Conservation (phyloP, 2,329 filamentous ascomycete genomes). For the Sarocladium brachiariae region DNA sequence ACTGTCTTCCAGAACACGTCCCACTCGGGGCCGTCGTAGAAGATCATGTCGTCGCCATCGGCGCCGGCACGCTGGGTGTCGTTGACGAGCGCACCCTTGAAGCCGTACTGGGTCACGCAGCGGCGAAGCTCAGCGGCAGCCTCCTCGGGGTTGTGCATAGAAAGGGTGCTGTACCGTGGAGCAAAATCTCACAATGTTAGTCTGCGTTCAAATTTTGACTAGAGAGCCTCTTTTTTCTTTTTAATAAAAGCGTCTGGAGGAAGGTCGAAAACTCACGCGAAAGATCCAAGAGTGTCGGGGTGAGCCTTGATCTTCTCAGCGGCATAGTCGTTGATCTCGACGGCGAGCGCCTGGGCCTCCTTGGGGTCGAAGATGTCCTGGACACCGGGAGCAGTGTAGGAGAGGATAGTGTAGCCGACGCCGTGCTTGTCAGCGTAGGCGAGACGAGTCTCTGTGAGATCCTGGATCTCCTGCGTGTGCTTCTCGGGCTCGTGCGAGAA, state of each 20-base stretch:
- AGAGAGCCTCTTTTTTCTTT: too few relatives aligned
- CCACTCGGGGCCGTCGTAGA: conserved; percentile 56
- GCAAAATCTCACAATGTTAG: too few relatives aligned
- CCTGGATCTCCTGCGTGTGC: conserved; percentile 47
- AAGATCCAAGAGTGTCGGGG: conserved; percentile 37
- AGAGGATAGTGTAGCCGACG: conserved; percentile 41
- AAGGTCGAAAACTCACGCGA: conserved; percentile 27
- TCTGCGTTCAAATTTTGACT: too few relatives aligned
- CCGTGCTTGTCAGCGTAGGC: conserved; percentile 38
- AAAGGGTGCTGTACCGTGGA: conserved; percentile 35
- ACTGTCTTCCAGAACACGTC: conserved; percentile 55
- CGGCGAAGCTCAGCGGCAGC: conserved; percentile 44
- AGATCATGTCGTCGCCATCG: conserved; percentile 55
- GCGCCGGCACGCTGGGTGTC: conserved; percentile 52
- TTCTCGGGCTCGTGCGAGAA: conserved; percentile 53
- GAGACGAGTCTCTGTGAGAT: conserved; percentile 33
- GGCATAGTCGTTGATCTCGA: conserved; percentile 36
- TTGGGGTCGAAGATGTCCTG: conserved; percentile 36
- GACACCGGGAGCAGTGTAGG: conserved; percentile 41
- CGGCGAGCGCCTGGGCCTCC: conserved; percentile 33
- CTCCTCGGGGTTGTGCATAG: conserved; percentile 46
- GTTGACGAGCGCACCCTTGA: conserved; percentile 56
- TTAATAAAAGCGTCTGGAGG: background rate
- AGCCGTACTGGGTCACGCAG: conserved; percentile 51
- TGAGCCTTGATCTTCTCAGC: conserved; percentile 29